Conservation (phyloP, 1,284 basidiomycete genomes). For the Puccinia novopanici region DNA sequence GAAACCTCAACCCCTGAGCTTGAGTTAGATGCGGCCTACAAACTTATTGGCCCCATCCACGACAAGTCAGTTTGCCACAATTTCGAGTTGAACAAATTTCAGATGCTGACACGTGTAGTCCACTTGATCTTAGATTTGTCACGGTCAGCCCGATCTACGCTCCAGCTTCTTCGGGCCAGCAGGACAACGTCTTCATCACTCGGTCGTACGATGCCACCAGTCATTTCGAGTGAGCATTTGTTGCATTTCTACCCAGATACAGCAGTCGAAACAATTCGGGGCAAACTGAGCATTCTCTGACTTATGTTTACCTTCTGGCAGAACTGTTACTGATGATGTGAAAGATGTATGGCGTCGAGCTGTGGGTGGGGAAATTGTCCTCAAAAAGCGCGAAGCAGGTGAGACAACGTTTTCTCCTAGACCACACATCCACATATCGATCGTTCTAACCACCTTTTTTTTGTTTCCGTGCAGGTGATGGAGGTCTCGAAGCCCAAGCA, state of each 20-base stretch:
- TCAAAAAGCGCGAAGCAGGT: slow-evolving; percentile 51
- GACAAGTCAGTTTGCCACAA: slow-evolving; percentile 73
- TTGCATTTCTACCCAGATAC: neutral
- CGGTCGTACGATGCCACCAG: slow-evolving; percentile 97
- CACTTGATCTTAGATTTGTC: slow-evolving; percentile 71
- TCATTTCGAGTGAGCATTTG: slow-evolving; percentile 74
- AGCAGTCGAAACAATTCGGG: neutral
- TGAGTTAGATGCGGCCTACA: slow-evolving; percentile 87
- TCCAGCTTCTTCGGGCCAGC: slow-evolving; percentile 76
- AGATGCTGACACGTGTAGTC: slow-evolving; percentile 20
- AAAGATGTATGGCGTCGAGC: slow-evolving; percentile 88
- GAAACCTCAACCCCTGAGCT: slow-evolving; percentile 90
- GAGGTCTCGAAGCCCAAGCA: slow-evolving; percentile 48
- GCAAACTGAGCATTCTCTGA: slow-evolving; percentile 1
- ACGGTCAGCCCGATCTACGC: slow-evolving; percentile 84
- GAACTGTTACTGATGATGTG: slow-evolving; percentile 70
- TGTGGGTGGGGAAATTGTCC: slow-evolving; percentile 62
- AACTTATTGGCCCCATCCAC: slow-evolving; percentile 86
- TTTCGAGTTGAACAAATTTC: slow-evolving; percentile 1
- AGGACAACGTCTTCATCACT: slow-evolving; percentile 92
- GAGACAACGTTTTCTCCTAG: neutral
- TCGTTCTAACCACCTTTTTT: slow-evolving; percentile 13
- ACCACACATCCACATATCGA: neutral
- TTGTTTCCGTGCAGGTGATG: slow-evolving; percentile 24
- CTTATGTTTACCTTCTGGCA: neutral